Base-by-base conservation (phyloP, 495 filamentous ascomycete genomes). In the Lasiosphaeris hirsuta region DNA sequence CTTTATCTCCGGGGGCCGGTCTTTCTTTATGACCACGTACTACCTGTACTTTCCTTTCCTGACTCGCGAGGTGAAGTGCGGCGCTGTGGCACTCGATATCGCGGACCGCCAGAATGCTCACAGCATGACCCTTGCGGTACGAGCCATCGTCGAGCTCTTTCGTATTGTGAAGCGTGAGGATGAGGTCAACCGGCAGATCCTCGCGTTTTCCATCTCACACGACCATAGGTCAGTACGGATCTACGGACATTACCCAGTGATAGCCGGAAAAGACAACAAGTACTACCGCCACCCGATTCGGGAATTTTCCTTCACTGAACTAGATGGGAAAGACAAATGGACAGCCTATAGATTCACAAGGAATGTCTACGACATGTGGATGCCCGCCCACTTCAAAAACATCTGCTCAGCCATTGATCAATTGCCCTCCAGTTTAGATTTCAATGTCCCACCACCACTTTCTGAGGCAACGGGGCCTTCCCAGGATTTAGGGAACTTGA, bases 391-490 rank as follows among this genome's bases (percentile, higher is more conserved):
- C 44, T 67, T 74, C 34, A 58, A 76, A 45, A 70, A 61, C 33
- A 68, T 77, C 59, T 70, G 71, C 57, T 76, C 72, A 10, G 74
- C 65, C 58, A 71, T 79, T 44, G 63, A 75, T 62, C 49, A 72
- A 13, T 59, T 78, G 53, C 72, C 71, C 48, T 53, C 60, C 2
- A 30, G 5, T 49, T 43, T 81, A 72, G 72, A 60, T 39, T 60
- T 63, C 46, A 47, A 56, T 45, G 57, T 59, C 42, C 49, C 57
- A 33, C 33, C 23, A 5, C 23, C 57, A 15, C 57, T 60, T 45
- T 35, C 54, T 11, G 43, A 58, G 19, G 10, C 55, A 47, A 46
- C 52, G n/a, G 45, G 57, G 19, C 57, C 56, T 56, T 56, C 47
- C 47, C 58, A 61, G 51, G 52, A 51, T 37, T 45, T 55, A 19